Conservation (phyloP, 768 basidiomycete genomes). For the Ramaria rubella region DNA sequence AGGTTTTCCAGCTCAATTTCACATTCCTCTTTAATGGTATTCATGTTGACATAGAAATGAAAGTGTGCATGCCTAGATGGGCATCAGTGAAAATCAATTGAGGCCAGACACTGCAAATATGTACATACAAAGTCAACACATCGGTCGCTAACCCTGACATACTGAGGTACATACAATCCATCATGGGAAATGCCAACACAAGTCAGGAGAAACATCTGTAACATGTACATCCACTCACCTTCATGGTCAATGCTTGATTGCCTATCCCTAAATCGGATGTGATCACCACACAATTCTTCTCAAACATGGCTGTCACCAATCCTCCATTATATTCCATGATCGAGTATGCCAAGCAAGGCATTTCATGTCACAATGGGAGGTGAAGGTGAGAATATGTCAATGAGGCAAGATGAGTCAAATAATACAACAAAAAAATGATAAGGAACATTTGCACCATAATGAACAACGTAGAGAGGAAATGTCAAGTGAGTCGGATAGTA, state of each 20-base stretch:
- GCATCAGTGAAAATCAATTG: conserved; percentile 48
- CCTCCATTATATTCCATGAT: conserved; percentile 94
- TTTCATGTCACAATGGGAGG: not conserved
- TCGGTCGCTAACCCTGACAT: conserved; percentile 91
- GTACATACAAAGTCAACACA: conserved; percentile 74
- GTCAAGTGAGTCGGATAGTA: too few species aligned
- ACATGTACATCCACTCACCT: conserved; percentile 58
- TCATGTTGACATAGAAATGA: conserved; percentile 96
- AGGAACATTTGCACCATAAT: not conserved
- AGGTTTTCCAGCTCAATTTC: conserved; percentile 94
- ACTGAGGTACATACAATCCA: conserved; percentile 87
- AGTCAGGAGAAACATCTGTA: not conserved
- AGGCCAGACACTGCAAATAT: conserved; percentile 23
- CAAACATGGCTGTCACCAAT: conserved; percentile 98
- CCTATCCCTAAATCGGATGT: conserved; percentile 92
- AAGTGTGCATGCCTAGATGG: conserved; percentile 80
- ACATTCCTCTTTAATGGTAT: conserved; percentile 97
- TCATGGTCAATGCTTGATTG: conserved; percentile 79
- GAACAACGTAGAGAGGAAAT: not conserved
- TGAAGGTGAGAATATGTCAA: not conserved
- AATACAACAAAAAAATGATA: not conserved
- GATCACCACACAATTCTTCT: conserved; percentile 98
- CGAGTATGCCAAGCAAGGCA: conserved; percentile 42
- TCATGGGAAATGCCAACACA: conserved; percentile 82
- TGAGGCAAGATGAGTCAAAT: not conserved